Conservation (phyloP, 2,329 filamentous ascomycete species). For the Colletotrichum neosansevieriae region DNA sequence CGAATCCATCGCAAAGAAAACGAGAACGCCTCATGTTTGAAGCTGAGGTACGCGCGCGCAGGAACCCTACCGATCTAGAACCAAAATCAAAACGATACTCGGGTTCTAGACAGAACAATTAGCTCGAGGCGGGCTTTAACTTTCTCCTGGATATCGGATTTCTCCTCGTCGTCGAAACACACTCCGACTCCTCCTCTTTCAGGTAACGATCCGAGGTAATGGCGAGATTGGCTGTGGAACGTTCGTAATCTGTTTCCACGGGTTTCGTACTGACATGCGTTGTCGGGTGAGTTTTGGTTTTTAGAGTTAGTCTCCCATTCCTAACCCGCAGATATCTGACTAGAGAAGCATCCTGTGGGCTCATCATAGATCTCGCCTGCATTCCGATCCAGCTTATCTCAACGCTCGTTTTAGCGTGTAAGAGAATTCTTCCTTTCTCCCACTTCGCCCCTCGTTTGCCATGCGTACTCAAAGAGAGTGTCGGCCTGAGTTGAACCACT, state of each 20-base stretch:
- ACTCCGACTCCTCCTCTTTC: neutral
- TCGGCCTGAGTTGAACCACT: neutral
- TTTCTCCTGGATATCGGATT: no score
- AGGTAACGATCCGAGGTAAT: neutral
- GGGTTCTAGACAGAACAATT: constrained; percentile 19
- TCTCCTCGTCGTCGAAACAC: no score
- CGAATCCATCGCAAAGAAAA: neutral
- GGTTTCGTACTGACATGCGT: constrained; percentile 1
- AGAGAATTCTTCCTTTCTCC: constrained; percentile 5
- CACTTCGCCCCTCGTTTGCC: neutral
- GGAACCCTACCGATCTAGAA: constrained; percentile 17
- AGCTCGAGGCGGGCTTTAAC: neutral
- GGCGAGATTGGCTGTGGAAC: constrained; percentile 22
- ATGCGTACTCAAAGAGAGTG: neutral
- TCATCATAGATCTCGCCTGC: neutral
- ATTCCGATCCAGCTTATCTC: constrained; percentile 4
- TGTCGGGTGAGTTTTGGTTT: constrained; percentile 1
- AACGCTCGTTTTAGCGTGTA: constrained; percentile 25
- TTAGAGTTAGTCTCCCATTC: constrained; percentile 25
- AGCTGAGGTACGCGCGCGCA: neutral
- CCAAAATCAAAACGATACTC: constrained; percentile 8
- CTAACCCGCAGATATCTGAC: constrained; percentile 19
- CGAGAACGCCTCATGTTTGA: constrained; percentile 33
- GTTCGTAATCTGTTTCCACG: constrained; percentile 4
- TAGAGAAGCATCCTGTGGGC: neutral